A percentile compares a stretch with the other conserved stretches of the same genome.
phyloP scores from a whole-genome alignment of 2,329 filamentous ascomycete species.

The Grosmannia huntii region DNA sequence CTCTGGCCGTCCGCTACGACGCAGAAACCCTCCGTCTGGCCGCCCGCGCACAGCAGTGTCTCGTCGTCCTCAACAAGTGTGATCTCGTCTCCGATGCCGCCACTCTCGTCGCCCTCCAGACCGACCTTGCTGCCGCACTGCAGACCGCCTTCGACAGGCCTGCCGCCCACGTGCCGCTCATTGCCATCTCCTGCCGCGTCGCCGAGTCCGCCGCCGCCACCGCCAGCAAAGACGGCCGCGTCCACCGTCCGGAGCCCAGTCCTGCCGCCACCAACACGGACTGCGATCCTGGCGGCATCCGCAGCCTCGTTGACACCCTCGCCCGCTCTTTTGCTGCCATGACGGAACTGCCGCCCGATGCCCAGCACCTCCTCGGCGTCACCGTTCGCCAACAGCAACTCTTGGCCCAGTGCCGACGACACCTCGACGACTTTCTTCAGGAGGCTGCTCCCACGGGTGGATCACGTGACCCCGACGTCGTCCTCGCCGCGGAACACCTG shows the following conservation, averaged over 20 bases:
- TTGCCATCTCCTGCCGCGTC: conserved; percentile 5
- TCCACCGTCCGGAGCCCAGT: no score
- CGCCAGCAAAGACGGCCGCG: background rate
- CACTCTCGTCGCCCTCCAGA: conserved; percentile 21
- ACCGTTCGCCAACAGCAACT: conserved; percentile 81
- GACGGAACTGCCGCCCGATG: conserved; percentile 57
- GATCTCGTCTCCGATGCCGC: conserved; percentile 29
- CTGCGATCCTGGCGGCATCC: conserved; percentile 33
- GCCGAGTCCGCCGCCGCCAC: background rate
- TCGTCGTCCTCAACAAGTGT: conserved; percentile 52
- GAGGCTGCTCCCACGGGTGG: conserved; percentile 24
- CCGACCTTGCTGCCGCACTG: conserved; percentile 22
- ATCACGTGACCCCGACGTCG: conserved; percentile 53
- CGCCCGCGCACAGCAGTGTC: conserved; percentile 29
- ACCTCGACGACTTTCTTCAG: conserved; percentile 61
- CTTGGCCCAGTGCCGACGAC: conserved; percentile 55
- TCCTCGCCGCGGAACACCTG: conserved; percentile 80
- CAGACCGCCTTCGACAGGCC: background rate
- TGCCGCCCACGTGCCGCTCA: background rate
- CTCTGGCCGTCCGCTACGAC: conserved; percentile 34
- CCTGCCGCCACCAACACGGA: conserved; percentile 20
- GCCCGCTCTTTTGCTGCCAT: conserved; percentile 55
- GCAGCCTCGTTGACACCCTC: conserved; percentile 57
- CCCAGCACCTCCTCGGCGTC: conserved; percentile 78
- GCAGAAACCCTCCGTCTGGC: conserved; percentile 42